Evolutionary conservation across 257 asterid species (phyloP).

Genomic region (Jasminum sambac): DNA sequence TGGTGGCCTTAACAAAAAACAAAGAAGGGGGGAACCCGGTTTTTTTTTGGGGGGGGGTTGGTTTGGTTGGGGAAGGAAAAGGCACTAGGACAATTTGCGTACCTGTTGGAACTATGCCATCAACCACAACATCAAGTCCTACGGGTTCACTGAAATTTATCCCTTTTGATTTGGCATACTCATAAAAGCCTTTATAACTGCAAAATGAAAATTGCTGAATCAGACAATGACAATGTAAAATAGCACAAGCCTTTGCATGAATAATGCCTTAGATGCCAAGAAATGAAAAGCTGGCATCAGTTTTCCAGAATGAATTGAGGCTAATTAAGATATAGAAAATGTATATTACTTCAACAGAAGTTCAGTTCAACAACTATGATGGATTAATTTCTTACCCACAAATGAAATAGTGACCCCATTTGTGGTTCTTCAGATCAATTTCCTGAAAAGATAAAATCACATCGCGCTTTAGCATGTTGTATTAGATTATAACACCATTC

Average conservation of each 20-base stretch:
- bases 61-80: too few relatives aligned
- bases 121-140: conserved; percentile 84
- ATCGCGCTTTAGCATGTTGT: conserved; percentile 1
- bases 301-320: background rate
- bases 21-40: too few relatives aligned
- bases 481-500: conserved; percentile 7
- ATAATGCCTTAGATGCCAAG: background rate
- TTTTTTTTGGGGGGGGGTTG: too few relatives aligned
- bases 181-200: conserved; percentile 94
- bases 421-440: conserved; percentile 80
- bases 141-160: conserved; percentile 49
- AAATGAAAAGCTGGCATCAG: background rate
- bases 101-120: conserved; percentile 96
- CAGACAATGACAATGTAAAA: background rate
- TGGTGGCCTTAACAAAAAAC: conserved; percentile 2
- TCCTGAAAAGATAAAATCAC: conserved; percentile 50
- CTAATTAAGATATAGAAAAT: background rate
- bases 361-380: conserved; percentile 14
- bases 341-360: background rate
- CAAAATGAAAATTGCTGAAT: conserved; percentile 10
- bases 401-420: conserved; percentile 91
- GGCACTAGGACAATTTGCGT: conserved; percentile 10
- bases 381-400: conserved; percentile 64
- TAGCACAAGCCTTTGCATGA: background rate
- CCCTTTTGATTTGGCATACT: conserved; percentile 72